Conservation (phyloP, 2,329 filamentous ascomycete genomes). For the Aspergillus hortae region DNA sequence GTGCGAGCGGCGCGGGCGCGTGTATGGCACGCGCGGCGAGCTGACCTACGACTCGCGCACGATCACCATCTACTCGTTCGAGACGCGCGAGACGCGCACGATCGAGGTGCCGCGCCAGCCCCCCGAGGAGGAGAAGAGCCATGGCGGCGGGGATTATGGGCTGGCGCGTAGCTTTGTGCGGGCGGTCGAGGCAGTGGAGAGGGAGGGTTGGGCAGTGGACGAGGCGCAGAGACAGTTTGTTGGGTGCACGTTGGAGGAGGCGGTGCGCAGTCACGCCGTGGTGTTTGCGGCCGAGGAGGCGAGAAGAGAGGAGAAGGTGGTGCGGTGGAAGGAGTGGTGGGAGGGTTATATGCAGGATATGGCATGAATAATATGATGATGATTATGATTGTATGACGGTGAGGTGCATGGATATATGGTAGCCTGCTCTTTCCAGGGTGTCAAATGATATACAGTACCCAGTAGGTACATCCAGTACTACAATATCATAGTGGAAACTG, state of each 20-base stretch:
- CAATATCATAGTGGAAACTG: too few relatives aligned
- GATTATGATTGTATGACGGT: too few relatives aligned
- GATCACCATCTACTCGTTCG: slow-evolving; percentile 74
- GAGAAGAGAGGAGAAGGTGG: slow-evolving; percentile 62
- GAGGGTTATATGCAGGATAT: slow-evolving; percentile 13
- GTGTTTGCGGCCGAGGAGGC: slow-evolving; percentile 95
- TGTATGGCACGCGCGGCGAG: slow-evolving; percentile 85
- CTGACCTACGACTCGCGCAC: slow-evolving; percentile 76
- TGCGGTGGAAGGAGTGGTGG: slow-evolving; percentile 81
- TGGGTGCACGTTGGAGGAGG: slow-evolving; percentile 81
- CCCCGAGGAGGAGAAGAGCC: slow-evolving; percentile 52
- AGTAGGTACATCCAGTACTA: too few relatives aligned
- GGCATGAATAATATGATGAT: neutral
- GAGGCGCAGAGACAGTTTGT: slow-evolving; percentile 72
- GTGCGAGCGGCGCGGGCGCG: slow-evolving; percentile 77
- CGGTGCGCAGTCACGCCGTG: slow-evolving; percentile 82
- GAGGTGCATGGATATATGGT: too few relatives aligned
- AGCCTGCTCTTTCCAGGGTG: too few relatives aligned
- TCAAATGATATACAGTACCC: too few relatives aligned
- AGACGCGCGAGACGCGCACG: slow-evolving; percentile 50
- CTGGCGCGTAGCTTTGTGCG: slow-evolving; percentile 77
- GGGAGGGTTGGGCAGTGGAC: slow-evolving; percentile 60
- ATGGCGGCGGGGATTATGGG: slow-evolving; percentile 77
- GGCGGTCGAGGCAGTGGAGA: slow-evolving; percentile 77
- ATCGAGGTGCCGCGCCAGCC: slow-evolving; percentile 60